Percentiles rank a stretch among this genome's conserved stretches.
phyloP scores from a whole-genome alignment of 768 basidiomycete genomes.

The Tulasnella sp. region DNA sequence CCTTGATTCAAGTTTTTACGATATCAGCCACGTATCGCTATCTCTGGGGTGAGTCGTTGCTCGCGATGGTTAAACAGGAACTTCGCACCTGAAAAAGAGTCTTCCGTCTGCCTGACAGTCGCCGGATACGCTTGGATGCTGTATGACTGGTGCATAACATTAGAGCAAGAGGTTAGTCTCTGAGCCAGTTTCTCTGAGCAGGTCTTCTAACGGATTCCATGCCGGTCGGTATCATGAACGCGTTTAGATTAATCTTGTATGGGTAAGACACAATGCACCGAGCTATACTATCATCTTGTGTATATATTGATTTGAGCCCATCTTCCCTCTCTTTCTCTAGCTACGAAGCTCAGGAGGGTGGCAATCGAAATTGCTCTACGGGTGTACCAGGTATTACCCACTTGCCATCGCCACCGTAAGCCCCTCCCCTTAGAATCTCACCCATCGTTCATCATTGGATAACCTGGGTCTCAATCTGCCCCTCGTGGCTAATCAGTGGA shows the following conservation, averaged over 20 bases:
- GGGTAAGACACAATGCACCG: neutral
- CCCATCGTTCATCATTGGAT: too few relatives aligned
- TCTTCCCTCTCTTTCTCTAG: too few relatives aligned
- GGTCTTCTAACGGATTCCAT: neutral
- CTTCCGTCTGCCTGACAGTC: neutral
- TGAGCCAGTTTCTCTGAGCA: neutral
- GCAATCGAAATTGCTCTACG: neutral
- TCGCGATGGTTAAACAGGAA: neutral
- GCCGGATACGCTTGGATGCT: constrained; percentile 25
- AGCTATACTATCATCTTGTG: neutral
- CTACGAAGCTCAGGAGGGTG: neutral
- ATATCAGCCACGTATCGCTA: neutral
- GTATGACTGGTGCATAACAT: constrained; percentile 24
- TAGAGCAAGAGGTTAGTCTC: constrained; percentile 19
- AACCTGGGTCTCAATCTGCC: neutral
- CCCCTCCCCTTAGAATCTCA: too few relatives aligned
- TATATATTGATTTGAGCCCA: too few relatives aligned
- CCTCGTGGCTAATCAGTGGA: neutral
- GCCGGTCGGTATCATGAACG: neutral
- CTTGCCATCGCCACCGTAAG: neutral
- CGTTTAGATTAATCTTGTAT: neutral
- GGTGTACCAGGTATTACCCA: neutral
- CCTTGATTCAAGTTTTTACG: neutral
- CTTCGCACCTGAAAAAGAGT: too few relatives aligned
- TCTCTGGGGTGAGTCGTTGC: neutral